These are phyloP conservation scores for Aureobasidium sp. DNA, from an alignment of 2,329 filamentous ascomycete genomes.

Conservation along the genomic window DNA sequence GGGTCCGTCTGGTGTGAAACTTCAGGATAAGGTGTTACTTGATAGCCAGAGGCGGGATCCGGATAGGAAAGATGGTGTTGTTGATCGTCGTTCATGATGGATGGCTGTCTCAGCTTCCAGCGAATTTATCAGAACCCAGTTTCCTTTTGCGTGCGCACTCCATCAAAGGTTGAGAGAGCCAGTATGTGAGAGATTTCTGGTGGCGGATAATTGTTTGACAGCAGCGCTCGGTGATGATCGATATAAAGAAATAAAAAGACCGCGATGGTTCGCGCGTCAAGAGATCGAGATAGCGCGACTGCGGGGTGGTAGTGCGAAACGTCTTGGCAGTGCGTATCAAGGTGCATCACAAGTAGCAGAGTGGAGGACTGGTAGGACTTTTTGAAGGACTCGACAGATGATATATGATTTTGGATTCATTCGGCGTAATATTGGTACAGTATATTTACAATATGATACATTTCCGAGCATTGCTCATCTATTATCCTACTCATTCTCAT, in stretches of 20 bases:
- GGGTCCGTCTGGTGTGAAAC: conserved; percentile 7
- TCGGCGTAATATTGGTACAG: conserved; percentile 14
- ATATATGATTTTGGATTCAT: neutral
- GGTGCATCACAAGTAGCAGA: neutral
- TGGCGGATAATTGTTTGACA: neutral
- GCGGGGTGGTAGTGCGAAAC: neutral
- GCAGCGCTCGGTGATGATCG: neutral
- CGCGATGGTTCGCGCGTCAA: conserved; percentile 12
- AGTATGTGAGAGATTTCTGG: neutral
- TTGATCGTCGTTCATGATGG: conserved; percentile 14
- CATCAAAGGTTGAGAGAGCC: conserved; percentile 2
- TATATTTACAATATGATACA: conserved; percentile 18
- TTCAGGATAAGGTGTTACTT: conserved; percentile 10
- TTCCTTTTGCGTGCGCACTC: conserved; percentile 17
- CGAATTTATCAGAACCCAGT: conserved; percentile 12
- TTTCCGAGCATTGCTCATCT: neutral
- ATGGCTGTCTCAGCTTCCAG: conserved; percentile 15
- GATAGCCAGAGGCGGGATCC: conserved; percentile 13
- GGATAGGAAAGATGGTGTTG: conserved; percentile 17
- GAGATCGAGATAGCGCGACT: conserved; percentile 4
- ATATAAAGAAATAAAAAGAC: neutral
- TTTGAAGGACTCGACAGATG: neutral
- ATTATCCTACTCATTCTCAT: neutral
- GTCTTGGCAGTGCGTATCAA: conserved; percentile 9
- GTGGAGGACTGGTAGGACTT: neutral